These are phyloP conservation scores for Teunomyces funiuensis DNA, from an alignment of 805 yeast species.

Conservation along the genomic window DNA sequence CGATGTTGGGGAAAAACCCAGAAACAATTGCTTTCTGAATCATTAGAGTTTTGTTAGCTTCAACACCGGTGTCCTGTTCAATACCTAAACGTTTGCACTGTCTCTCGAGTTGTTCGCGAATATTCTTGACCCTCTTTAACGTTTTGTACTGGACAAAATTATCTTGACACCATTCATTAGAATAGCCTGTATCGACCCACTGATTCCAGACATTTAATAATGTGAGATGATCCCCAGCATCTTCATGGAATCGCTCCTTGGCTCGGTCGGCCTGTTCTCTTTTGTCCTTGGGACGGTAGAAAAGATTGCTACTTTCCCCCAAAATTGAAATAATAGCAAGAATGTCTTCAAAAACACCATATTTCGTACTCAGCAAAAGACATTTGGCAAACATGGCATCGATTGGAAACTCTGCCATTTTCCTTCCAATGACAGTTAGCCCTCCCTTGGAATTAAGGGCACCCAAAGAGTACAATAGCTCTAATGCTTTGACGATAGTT, in stretches of 20 bases:
- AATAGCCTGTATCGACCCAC: slow-evolving; percentile 68
- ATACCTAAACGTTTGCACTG: slow-evolving; percentile 58
- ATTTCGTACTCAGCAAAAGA: slow-evolving; percentile 59
- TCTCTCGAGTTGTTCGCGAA: slow-evolving; percentile 64
- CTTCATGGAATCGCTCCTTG: slow-evolving; percentile 52
- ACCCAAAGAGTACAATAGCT: slow-evolving; percentile 80
- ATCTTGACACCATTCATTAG: slow-evolving; percentile 82
- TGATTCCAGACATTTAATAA: slow-evolving; percentile 72
- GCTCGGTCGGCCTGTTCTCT: slow-evolving; percentile 65
- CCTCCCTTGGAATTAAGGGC: slow-evolving; percentile 81
- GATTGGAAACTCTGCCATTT: slow-evolving; percentile 90
- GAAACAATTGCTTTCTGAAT: slow-evolving; percentile 59
- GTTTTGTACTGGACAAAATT: slow-evolving; percentile 77
- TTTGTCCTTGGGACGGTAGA: slow-evolving; percentile 68
- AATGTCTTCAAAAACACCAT: slow-evolving; percentile 65
- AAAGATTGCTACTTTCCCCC: slow-evolving; percentile 71
- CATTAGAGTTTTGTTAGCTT: slow-evolving; percentile 14
- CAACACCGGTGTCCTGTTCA: slow-evolving; percentile 26
- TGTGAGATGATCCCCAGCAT: slow-evolving; percentile 78
- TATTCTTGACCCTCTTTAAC: slow-evolving; percentile 63
- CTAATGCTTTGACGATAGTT: slow-evolving; percentile 71
- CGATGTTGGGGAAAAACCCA: slow-evolving; percentile 70
- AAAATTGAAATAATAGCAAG: slow-evolving; percentile 80
- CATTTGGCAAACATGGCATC: slow-evolving; percentile 88
- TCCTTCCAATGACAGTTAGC: slow-evolving; percentile 72